A percentile compares a stretch with the other conserved stretches of the same genome.
These are phyloP conservation scores for Rhodamnia rubescens DNA, from an alignment of 345 rosid genomes.

Conservation along the genomic window DNA sequence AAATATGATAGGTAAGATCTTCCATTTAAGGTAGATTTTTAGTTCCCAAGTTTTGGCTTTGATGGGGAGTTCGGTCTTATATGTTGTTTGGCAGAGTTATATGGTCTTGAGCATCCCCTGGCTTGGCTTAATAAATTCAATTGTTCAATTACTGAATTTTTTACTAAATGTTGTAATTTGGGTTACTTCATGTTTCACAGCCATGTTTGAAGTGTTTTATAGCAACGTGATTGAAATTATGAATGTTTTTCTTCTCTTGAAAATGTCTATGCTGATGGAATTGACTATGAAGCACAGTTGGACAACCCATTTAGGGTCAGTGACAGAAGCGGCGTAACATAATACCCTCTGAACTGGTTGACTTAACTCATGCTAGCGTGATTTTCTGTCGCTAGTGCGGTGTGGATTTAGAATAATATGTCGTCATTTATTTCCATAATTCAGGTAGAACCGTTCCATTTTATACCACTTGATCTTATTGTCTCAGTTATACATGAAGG, in stretches of 20 bases:
- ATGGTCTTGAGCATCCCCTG: not conserved
- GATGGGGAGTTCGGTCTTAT: not conserved
- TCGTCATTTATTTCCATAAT: not conserved
- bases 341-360: not conserved
- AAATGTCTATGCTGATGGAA: too few relatives aligned
- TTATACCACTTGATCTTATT: not conserved
- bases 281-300: too few relatives aligned
- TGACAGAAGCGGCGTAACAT: not conserved
- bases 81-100: not conserved
- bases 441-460: not conserved
- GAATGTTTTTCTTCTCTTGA: too few relatives aligned
- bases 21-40: not conserved
- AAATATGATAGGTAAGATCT: not conserved
- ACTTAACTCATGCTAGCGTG: too few relatives aligned
- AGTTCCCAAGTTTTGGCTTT: not conserved
- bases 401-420: too few relatives aligned
- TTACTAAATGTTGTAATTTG: not conserved
- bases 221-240: too few relatives aligned
- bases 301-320: too few relatives aligned
- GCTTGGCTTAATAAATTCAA: not conserved
- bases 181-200: not conserved
- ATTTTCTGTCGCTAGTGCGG: too few relatives aligned
- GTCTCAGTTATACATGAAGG: not conserved
- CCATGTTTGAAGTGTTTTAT: too few relatives aligned
- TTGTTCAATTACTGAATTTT: not conserved